Base-by-base conservation (phyloP, 176 grass and related monocot species). In the Miscanthus lutarioriparius region DNA sequence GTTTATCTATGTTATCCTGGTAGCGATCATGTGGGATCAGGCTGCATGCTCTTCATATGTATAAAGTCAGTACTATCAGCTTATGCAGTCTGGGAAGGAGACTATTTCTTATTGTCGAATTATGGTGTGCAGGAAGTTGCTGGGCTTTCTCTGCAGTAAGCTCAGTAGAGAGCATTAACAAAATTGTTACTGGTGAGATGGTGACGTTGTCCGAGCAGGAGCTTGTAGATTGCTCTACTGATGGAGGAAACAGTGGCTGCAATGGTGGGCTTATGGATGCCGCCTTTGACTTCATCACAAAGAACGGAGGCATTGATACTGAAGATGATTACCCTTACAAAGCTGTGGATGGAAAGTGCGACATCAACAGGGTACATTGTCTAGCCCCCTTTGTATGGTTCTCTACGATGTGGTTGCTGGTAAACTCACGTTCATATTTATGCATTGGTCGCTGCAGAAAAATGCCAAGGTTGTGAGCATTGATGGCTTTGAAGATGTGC, bases 121-220 rank as follows among this genome's bases (percentile, higher is more conserved):
- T 65, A 68, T 77, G 40, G 22, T 12, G 13, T 91, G 82, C 91
- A 98, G 96, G 93, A 71, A 98, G 96, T 69, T 91, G 96, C 80
- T 98, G 96, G 96, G 96, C 96, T 40, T 98, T 98, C 80, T 93
- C 96, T n/a, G 92, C 96, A 37, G 63, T 94, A 15, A 89, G 83
- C 39, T 78, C 96, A 13, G 96, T 98, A 23, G 96, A 98, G 36
- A 91, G 96, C 16, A 86, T 95, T 23, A 98, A 98, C 91, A 67
- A 98, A n/a, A 84, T 98, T 37, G 93, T 98, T 26, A 96, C 93
- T 3, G 96, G 96, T 41, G 74, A 92, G 80, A 43, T 98, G 81
- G 75, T 92, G 22, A 85, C 85, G 2, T 66, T 98, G 40, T 98
- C 96, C 0, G 96, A 98, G 47, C 96, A 95, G 61, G 93, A 95